Evolutionary conservation across 2,329 filamentous ascomycete genomes (phyloP), one percentile per base, ranked within the genome.

Genomic region (Neurospora sp.): DNA sequence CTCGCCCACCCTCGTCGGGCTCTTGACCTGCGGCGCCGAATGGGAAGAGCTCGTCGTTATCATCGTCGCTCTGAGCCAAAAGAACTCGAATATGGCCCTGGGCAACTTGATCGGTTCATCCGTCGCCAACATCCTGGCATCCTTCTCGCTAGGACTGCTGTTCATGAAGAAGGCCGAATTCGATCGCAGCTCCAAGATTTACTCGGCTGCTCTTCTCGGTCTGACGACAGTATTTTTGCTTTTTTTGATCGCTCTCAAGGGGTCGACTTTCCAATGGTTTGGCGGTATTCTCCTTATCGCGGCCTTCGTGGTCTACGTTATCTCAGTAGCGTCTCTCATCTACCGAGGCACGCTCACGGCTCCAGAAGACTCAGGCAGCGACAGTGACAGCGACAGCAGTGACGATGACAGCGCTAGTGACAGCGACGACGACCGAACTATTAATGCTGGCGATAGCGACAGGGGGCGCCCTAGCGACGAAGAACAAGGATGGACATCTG

Each of bases 41-140:
- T 86, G 82, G 80, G 84, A 86, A 79, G 84, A 86, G 82, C 82
- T 86, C 40, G 82, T 81, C 4, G 84, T 86, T 0, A 81, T 86
- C 4, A 72, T 83, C 11, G 80, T 83, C 19, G 81, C 83, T 15
- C 77, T 86, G 42, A 76, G 79, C 5, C 83, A 81, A 67, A 77
- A 80, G 39, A 81, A 81, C 67, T 78, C 79, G 2, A 79, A 83
- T 4, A 78, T 86, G 7, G 84, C 84, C 23, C 73, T 86, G 0
- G 85, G 84, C 3, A 87, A 86, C 71, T 78, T 86, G 68, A 76
- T 85, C 70, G 84, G 84, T 4, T 85, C 83, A 15, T 79, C 80
- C 28, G 83, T 86, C 42, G 85, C 84, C 68, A 86, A 86, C 70
- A 84, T 86, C 52, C 78, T 86, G 3, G 84, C 83, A 4, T 84